These are phyloP conservation scores for Paraleonurus japonicus DNA, from an alignment of 257 asterid genomes.

Conservation along the genomic window DNA sequence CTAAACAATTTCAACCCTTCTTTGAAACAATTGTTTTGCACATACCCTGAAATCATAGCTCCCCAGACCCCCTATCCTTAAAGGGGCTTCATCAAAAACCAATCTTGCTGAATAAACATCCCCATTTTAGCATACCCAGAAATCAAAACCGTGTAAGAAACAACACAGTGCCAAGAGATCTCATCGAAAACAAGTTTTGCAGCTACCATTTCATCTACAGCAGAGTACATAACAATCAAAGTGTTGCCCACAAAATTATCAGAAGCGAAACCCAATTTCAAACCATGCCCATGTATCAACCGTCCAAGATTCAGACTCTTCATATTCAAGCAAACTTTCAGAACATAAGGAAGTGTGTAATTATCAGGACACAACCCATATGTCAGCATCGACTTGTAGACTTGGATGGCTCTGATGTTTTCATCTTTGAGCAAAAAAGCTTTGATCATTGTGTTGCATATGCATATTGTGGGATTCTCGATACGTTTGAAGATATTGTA, in stretches of 20 bases:
- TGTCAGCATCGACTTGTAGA: slow-evolving; percentile 44
- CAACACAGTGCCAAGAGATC: slow-evolving; percentile 47
- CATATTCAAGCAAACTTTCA: slow-evolving; percentile 51
- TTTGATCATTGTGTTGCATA: slow-evolving; percentile 65
- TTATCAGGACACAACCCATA: slow-evolving; percentile 56
- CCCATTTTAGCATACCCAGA: slow-evolving; percentile 53
- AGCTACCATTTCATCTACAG: slow-evolving; percentile 47
- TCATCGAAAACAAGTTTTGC: slow-evolving; percentile 58
- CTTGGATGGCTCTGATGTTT: slow-evolving; percentile 23
- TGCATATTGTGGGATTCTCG: slow-evolving; percentile 63
- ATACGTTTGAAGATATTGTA: slow-evolving; percentile 45
- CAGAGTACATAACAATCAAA: slow-evolving; percentile 53
- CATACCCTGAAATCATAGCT: slow-evolving; percentile 73
- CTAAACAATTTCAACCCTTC: slow-evolving; percentile 67
- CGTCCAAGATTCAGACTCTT: slow-evolving; percentile 43
- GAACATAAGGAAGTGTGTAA: slow-evolving; percentile 60
- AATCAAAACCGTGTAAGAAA: slow-evolving; percentile 71
- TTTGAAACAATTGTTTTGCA: slow-evolving; percentile 69
- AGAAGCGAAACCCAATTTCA: slow-evolving; percentile 46
- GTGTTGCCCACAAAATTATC: slow-evolving; percentile 55
- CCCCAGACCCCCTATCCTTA: slow-evolving; percentile 79
- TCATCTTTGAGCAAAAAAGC: slow-evolving; percentile 47
- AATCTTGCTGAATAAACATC: slow-evolving; percentile 55
- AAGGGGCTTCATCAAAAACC: slow-evolving; percentile 57
- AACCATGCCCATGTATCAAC: slow-evolving; percentile 49